Evolutionary conservation across 1,139 yeast species (phyloP), one percentile per base, ranked within the genome.

Genomic region (Saccharomyces pastorianus): DNA sequence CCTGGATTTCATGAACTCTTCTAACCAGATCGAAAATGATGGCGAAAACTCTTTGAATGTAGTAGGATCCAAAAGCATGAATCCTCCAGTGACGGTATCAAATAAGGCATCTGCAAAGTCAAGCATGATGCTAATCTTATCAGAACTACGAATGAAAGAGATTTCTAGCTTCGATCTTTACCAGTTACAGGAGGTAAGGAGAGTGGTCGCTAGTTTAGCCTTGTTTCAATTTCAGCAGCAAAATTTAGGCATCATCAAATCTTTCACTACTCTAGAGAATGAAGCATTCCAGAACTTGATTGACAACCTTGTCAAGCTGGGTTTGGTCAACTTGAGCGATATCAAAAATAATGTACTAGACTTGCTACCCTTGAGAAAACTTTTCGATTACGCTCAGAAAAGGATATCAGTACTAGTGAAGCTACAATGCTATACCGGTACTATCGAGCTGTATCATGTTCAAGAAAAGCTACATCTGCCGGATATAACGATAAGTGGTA

Each of bases 371-470:
- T 51, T 62, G 41, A 50, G 52, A 44, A 48, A 44, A 31, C 48
- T 61, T 9, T 55, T 54, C 29, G 29, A 51, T 3, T 61, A 62
- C 47, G 55, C 58, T 31, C 42, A 51, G 6, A 51, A 52, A 26
- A 55, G 61, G 47, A 32, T 61, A 27, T 46, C 42, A n/a, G 50
- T 56, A 3, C 54, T 62, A 20, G 49, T 62, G 8, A 57, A 56
- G 13, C 47, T 62, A 28, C 58, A 55, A 26, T 57, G 57, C 48
- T 47, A 52, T 25, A 53, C 58, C 1, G 59, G 61, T 11, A 53
- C 56, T 7, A 50, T 64, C 3, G 58, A 61, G 28, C 48, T 51
- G 9, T 42, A 50, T 1, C 38, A 54, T 23, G 55, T 59, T 5
- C 52, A 54, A 28, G 46, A 53, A 14, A 56, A 55, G 47, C 52